Conservation (phyloP, 1,284 basidiomycete species). For the Ganoderma multipileum region DNA sequence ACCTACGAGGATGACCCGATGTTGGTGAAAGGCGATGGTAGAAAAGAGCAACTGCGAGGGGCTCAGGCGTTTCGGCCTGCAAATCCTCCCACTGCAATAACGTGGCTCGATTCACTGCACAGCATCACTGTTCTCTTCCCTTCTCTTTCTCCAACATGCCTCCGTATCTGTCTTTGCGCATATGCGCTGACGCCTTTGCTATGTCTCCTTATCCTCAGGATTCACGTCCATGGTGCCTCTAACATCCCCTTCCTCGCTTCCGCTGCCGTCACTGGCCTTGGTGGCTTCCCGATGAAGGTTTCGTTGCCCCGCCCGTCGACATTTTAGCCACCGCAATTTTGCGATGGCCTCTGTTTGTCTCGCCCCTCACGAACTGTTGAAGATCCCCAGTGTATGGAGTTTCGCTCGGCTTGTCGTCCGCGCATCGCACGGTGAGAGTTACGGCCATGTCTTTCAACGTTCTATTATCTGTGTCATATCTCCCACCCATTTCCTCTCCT, state of each 20-base stretch:
- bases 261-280: not conserved
- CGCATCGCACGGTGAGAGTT: not conserved
- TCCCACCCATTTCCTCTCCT: not conserved
- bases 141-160: not conserved
- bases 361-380: not conserved
- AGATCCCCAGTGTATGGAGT: not conserved
- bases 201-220: not conserved
- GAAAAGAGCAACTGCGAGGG: not conserved
- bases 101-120: constrained; percentile 1
- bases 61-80: not conserved
- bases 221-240: not conserved
- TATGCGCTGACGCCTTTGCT: not conserved
- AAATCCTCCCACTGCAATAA: not conserved
- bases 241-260: not conserved
- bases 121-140: not conserved
- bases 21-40: not conserved
- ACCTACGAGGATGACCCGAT: not conserved
- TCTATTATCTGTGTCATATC: not conserved
- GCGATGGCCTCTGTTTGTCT: not conserved
- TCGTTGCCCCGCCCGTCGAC: not conserved
- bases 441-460: not conserved
- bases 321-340: not conserved
- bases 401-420: not conserved
- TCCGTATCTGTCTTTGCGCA: not conserved
- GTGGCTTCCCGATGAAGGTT: not conserved